A percentile compares a stretch with the other conserved stretches of the same genome.
Conservation (phyloP, 176 grass and related monocot species). For the Tuctoria greenei region DNA sequence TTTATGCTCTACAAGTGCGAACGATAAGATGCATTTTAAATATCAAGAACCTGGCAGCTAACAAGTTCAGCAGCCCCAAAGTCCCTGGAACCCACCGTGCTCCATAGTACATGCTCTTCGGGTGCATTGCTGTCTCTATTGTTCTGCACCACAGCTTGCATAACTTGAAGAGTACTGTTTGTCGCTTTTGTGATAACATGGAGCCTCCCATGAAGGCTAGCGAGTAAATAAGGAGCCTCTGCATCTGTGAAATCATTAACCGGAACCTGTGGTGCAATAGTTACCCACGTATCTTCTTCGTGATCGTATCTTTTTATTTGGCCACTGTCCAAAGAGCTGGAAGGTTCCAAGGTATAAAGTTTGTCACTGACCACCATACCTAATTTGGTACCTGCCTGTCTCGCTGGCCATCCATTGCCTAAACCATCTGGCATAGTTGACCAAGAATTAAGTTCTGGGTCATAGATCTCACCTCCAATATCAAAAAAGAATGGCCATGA, state of each 20-base stretch:
- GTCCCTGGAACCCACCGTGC: conserved; percentile 54
- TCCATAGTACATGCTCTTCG: conserved; percentile 54
- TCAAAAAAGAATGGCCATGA: conserved; percentile 91
- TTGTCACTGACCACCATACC: conserved; percentile 63
- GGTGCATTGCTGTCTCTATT: conserved; percentile 1
- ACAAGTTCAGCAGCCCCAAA: conserved; percentile 79
- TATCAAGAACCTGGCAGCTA: conserved; percentile 76
- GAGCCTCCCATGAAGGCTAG: conserved; percentile 60
- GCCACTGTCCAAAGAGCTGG: conserved; percentile 63
- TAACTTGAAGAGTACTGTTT: conserved; percentile 51
- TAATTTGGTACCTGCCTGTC: conserved; percentile 73
- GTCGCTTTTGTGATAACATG: conserved; percentile 71
- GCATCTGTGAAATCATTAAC: conserved; percentile 64
- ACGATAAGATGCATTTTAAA: conserved; percentile 21
- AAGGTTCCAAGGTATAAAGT: conserved; percentile 80
- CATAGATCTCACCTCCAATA: conserved; percentile 86
- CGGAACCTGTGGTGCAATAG: conserved; percentile 51
- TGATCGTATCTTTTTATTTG: conserved; percentile 74
- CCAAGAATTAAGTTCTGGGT: conserved; percentile 64
- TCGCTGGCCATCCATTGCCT: conserved; percentile 83
- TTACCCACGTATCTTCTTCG: conserved; percentile 62
- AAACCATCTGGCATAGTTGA: conserved; percentile 68
- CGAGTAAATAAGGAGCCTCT: conserved; percentile 81
- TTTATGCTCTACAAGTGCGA: not conserved
- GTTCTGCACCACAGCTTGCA: conserved; percentile 47